A percentile compares a stretch with the other conserved stretches of the same genome.
phyloP scores from a whole-genome alignment of 148 eudicot genomes.

The Beta vulgaris region DNA sequence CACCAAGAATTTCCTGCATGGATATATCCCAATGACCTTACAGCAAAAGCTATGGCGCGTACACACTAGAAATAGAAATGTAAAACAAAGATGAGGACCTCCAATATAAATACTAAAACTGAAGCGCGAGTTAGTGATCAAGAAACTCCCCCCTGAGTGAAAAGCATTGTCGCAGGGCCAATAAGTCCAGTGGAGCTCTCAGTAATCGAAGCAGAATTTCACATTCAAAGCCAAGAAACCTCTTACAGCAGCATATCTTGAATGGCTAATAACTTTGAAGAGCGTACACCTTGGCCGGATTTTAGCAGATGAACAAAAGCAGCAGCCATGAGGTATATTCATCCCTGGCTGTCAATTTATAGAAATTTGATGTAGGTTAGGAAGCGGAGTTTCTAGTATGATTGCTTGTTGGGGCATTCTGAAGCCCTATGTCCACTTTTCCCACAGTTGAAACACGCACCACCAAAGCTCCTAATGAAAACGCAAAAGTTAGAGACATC shows the following conservation, averaged over 20 bases:
- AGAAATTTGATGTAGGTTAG: constrained; percentile 10
- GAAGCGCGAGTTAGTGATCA: not conserved
- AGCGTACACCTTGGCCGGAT: not conserved
- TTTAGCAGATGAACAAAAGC: not conserved
- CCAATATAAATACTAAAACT: not conserved
- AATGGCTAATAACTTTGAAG: not conserved
- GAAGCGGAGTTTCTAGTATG: constrained; percentile 35
- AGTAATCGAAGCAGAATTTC: constrained; percentile 16
- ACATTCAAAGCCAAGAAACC: constrained; percentile 11
- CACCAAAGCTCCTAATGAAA: constrained; percentile 54
- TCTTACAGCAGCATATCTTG: constrained; percentile 11
- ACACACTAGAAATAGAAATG: not conserved
- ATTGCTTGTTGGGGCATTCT: constrained; percentile 73
- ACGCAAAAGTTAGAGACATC: not conserved
- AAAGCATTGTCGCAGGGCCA: constrained; percentile 12
- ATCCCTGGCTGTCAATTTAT: constrained; percentile 5
- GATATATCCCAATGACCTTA: constrained; percentile 10
- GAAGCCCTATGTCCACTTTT: constrained; percentile 85
- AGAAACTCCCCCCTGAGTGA: constrained; percentile 9
- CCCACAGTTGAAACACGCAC: constrained; percentile 97
- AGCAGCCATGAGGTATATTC: not conserved
- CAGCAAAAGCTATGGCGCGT: constrained; percentile 18
- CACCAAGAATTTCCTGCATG: constrained; percentile 30
- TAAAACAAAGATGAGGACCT: not conserved
- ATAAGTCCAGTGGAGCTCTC: constrained; percentile 5